Conservation (phyloP, 257 asterid species). For the Salvia miltiorrhiza region DNA sequence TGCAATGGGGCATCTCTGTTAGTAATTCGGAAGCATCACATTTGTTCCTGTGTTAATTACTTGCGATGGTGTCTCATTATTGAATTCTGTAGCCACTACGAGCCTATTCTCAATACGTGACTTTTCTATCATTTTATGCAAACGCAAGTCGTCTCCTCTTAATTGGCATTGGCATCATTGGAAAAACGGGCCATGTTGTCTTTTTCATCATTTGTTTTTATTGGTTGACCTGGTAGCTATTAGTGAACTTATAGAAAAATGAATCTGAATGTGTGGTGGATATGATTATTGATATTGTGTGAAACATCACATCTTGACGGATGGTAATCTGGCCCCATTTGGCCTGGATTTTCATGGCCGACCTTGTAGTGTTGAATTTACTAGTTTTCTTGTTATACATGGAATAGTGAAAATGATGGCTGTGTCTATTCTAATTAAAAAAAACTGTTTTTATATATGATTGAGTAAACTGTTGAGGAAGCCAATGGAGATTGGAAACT, state of each 20-base stretch:
- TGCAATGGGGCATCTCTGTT: too few species aligned
- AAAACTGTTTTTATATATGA: neutral
- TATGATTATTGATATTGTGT: neutral
- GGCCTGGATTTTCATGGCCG: neutral
- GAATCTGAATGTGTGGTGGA: neutral
- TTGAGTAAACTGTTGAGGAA: conserved; percentile 9
- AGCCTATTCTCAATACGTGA: neutral
- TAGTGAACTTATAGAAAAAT: neutral
- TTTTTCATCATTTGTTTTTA: neutral
- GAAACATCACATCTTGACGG: neutral
- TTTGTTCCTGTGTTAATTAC: neutral
- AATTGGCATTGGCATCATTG: neutral
- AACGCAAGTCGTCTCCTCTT: neutral
- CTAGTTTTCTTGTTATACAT: neutral
- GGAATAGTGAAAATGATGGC: neutral
- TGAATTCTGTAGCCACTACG: neutral
- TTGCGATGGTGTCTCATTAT: neutral
- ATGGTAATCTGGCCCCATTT: neutral
- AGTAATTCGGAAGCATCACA: too few species aligned
- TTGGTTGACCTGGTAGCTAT: neutral
- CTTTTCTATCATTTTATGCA: neutral
- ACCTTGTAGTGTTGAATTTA: neutral
- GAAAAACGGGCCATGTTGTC: neutral
- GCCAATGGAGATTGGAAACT: neutral
- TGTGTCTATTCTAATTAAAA: neutral